Evolutionary conservation across 2,329 filamentous ascomycete species (phyloP).

Genomic region (Penicillium palitans): DNA sequence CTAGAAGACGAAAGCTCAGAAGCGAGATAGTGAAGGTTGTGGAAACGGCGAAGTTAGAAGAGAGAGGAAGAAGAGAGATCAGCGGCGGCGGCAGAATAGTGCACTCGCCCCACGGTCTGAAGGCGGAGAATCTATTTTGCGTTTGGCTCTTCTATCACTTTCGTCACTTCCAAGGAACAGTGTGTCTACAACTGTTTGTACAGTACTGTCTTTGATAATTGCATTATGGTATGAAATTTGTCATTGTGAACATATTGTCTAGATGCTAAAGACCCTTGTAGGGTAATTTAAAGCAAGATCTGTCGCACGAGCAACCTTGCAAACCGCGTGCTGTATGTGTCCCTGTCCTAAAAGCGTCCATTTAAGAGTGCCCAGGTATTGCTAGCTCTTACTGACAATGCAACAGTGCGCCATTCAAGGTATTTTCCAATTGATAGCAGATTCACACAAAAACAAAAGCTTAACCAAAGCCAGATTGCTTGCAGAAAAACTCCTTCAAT

Average conservation of each 20-base stretch:
- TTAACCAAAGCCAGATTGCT: constrained; percentile 62
- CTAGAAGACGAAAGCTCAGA: background rate
- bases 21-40: background rate
- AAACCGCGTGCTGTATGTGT: constrained; percentile 75
- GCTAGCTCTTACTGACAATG: constrained; percentile 19
- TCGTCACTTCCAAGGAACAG: constrained; percentile 8
- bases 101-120: constrained; percentile 21
- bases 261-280: constrained; percentile 19
- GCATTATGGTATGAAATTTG: constrained; percentile 13
- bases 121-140: constrained; percentile 43
- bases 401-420: constrained; percentile 87
- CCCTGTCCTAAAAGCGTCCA: background rate
- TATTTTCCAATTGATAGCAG: constrained; percentile 41
- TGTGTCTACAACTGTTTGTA: constrained; percentile 2
- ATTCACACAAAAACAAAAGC: background rate
- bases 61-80: constrained; percentile 30
- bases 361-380: background rate
- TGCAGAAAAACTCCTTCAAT: constrained; percentile 80
- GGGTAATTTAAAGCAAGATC: constrained; percentile 62
- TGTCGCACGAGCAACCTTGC: constrained; percentile 75
- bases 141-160: constrained; percentile 23
- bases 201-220: constrained; percentile 1
- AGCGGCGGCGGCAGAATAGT: constrained; percentile 32
- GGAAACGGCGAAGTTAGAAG: constrained; percentile 16
- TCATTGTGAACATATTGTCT: background rate